A percentile compares a stretch with the other conserved stretches of the same genome.
phyloP scores from a whole-genome alignment of 192 early-diverging fungal species.

The Coemansia sp. region DNA sequence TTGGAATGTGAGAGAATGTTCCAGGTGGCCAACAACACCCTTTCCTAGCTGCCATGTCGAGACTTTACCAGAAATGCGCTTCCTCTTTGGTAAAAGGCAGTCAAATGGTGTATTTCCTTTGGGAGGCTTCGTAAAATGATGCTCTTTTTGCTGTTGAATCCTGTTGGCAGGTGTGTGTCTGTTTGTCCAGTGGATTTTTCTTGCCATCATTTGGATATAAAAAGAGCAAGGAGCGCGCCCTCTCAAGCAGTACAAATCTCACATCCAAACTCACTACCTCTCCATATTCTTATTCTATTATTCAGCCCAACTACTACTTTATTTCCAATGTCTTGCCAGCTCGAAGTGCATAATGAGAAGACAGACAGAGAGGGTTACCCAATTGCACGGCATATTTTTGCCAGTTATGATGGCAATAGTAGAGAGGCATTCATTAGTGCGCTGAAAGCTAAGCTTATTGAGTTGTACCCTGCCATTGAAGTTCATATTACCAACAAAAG shows the following conservation, averaged over 20 bases:
- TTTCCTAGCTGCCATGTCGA: too few species aligned
- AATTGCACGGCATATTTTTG: background rate
- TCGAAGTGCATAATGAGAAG: background rate
- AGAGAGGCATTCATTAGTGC: background rate
- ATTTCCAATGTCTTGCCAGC: background rate
- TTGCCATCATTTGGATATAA: background rate
- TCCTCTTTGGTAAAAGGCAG: too few species aligned
- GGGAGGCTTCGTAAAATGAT: too few species aligned
- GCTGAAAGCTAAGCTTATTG: background rate
- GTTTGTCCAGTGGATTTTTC: background rate
- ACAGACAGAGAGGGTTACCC: too few species aligned
- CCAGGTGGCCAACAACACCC: too few species aligned
- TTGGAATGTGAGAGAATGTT: too few species aligned
- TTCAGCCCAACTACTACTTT: background rate
- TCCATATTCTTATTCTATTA: too few species aligned
- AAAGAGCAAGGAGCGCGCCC: background rate
- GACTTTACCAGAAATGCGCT: too few species aligned
- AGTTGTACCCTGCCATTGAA: background rate
- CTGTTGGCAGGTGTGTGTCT: background rate
- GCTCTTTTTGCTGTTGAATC: too few species aligned
- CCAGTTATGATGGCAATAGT: background rate
- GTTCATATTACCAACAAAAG: background rate
- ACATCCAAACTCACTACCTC: background rate
- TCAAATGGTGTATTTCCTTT: too few species aligned
- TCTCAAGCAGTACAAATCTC: background rate